These are phyloP conservation scores for Ascochyta viciae-villosae DNA, from an alignment of 2,329 filamentous ascomycete genomes.

Conservation along the genomic window DNA sequence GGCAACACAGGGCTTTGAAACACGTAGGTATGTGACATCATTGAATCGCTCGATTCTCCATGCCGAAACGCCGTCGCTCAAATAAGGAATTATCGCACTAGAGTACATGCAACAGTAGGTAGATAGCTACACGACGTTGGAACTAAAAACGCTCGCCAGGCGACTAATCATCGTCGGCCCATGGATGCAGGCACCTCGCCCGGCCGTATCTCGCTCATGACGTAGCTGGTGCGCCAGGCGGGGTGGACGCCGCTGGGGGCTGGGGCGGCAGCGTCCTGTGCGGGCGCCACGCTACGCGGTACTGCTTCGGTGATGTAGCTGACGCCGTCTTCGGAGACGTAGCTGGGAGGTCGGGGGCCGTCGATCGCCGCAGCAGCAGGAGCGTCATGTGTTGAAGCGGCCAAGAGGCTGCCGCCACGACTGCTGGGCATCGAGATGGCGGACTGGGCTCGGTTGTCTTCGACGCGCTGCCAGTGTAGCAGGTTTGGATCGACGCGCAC, in stretches of 20 bases:
- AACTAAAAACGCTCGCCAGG: background rate
- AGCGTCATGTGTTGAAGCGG: background rate
- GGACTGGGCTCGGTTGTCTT: slow-evolving; percentile 11
- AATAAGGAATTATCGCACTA: background rate
- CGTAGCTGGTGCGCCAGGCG: slow-evolving; percentile 46
- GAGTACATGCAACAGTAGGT: too few relatives aligned
- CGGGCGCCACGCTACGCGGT: slow-evolving; percentile 42
- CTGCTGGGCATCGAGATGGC: slow-evolving; percentile 8
- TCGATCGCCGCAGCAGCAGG: background rate
- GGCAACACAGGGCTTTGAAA: slow-evolving; percentile 1
- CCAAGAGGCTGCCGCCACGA: background rate
- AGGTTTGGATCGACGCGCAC: slow-evolving; percentile 82
- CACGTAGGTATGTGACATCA: slow-evolving; percentile 3
- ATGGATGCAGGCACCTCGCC: slow-evolving; percentile 21
- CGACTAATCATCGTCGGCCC: slow-evolving; percentile 1
- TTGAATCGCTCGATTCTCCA: background rate
- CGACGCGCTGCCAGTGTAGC: slow-evolving; percentile 77
- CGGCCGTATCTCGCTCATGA: slow-evolving; percentile 34
- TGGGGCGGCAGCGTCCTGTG: slow-evolving; percentile 20
- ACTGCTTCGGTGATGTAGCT: slow-evolving; percentile 74
- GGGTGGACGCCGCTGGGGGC: slow-evolving; percentile 47
- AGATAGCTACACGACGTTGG: background rate
- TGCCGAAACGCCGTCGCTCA: slow-evolving; percentile 6
- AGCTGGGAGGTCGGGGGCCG: slow-evolving; percentile 71
- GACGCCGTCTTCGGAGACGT: slow-evolving; percentile 77